phyloP scores from a whole-genome alignment of 768 basidiomycete genomes.

The Podaxis carcinomalis region DNA sequence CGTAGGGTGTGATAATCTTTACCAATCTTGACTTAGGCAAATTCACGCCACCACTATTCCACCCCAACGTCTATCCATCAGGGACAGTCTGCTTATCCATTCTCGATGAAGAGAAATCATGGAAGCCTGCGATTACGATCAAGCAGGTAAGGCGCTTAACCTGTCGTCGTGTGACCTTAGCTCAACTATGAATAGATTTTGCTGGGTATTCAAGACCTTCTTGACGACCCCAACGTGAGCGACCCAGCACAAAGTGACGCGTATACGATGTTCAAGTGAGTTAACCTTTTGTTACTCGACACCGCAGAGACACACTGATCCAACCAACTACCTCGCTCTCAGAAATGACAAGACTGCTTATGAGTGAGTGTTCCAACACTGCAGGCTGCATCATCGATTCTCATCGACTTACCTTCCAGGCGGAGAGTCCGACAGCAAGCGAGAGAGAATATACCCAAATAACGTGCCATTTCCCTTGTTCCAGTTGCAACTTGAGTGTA shows the following conservation, averaged over 20 bases:
- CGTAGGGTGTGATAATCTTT: neutral
- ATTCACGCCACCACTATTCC: conserved; percentile 93
- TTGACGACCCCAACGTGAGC: conserved; percentile 93
- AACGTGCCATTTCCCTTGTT: conserved; percentile 17
- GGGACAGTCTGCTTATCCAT: conserved; percentile 98
- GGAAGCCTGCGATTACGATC: conserved; percentile 99
- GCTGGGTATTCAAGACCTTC: conserved; percentile 91
- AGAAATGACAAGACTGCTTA: conserved; percentile 95
- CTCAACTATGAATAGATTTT: conserved; percentile 59
- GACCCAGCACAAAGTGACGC: conserved; percentile 99
- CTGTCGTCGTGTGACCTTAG: neutral
- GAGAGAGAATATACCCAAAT: conserved; percentile 87
- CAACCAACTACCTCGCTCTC: conserved; percentile 9
- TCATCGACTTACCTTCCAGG: conserved; percentile 33
- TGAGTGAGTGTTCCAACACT: conserved; percentile 54
- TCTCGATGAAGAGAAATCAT: conserved; percentile 96
- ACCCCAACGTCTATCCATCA: conserved; percentile 98
- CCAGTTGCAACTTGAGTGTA: neutral
- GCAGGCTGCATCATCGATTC: neutral
- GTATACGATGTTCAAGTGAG: conserved; percentile 98
- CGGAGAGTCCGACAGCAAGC: conserved; percentile 83
- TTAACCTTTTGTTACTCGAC: conserved; percentile 11
- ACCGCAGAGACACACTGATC: neutral
- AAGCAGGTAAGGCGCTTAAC: conserved; percentile 67
- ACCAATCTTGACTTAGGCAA: conserved; percentile 58